Percentiles rank a stretch among this genome's conserved stretches.
Evolutionary conservation across 2,329 filamentous ascomycete genomes (phyloP).

Genomic region (Colletotrichum tamarilloi): DNA sequence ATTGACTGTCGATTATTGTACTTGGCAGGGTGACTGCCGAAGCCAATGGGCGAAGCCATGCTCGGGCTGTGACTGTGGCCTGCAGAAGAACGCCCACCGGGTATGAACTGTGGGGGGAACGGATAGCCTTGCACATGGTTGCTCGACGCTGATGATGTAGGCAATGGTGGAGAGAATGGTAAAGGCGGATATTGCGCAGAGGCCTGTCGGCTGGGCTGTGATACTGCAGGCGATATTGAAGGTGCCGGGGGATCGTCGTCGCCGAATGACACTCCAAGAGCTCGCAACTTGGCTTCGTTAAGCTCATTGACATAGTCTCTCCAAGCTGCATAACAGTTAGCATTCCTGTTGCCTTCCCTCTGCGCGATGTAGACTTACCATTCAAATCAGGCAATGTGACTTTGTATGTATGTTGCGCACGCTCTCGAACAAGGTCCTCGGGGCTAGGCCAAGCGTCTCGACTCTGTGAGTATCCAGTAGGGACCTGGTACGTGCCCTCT

Average conservation of each 20-base stretch:
- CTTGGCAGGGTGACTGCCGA: conserved; percentile 67
- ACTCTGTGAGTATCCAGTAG: conserved; percentile 69
- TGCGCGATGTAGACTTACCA: conserved; percentile 49
- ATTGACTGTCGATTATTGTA: conserved; percentile 80
- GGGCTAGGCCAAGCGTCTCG: conserved; percentile 74
- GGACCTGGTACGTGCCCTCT: conserved; percentile 36
- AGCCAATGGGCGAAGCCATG: conserved; percentile 79
- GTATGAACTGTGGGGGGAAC: conserved; percentile 69
- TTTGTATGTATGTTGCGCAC: conserved; percentile 61
- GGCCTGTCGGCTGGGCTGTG: conserved; percentile 72
- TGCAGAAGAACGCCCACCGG: conserved; percentile 68
- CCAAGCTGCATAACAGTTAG: conserved; percentile 58
- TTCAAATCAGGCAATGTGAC: conserved; percentile 79
- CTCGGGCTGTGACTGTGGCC: conserved; percentile 75
- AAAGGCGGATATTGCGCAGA: conserved; percentile 81
- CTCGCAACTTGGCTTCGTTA: conserved; percentile 90
- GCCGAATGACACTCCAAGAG: conserved; percentile 86
- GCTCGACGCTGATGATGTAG: conserved; percentile 81
- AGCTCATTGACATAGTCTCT: conserved; percentile 84
- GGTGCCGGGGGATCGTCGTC: conserved; percentile 75
- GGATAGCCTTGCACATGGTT: conserved; percentile 69
- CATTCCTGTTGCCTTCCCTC: background rate
- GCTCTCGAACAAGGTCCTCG: conserved; percentile 68
- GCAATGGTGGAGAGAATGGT: conserved; percentile 86
- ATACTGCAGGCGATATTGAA: conserved; percentile 74